Base-by-base conservation (phyloP, 768 basidiomycete genomes). In the Trametopsis cervina region DNA sequence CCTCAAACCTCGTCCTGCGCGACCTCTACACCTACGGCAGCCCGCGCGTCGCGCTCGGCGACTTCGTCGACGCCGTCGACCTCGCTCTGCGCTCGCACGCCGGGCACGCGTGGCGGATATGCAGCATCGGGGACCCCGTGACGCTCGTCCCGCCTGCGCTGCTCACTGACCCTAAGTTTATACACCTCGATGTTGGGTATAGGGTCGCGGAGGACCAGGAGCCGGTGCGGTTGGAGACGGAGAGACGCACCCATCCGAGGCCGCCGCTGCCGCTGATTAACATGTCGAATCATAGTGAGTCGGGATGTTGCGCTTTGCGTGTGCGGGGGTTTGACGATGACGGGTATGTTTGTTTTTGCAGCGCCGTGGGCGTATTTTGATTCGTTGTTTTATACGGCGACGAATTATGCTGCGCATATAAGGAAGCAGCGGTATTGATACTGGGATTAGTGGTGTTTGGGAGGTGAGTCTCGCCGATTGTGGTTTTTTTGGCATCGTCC, bases 231-330 rank as follows among this genome's bases (percentile, higher is more conserved):
- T 27, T 52, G 15, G 12, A 13, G 7, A 48, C 41, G 18, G 51
- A 52, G 38, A 29, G 46, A 12, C 44, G 43, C 25, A 44, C 23
- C 7, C 51, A 52, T 44, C 51, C 51, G 11, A 36, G 51, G 26
- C 51, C 51, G 5, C 51, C 51, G 22, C 11, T 52, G 2, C 51
- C 42, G 1, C 38, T 52, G 10, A 37, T 39, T 24, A 48, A 52
- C 25, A 52, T 52, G 51, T 48, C 51, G 1, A 43, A 48, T 40
- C 51, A 52, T 29, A 52, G 51, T 52, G 24, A 15, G 51, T 43
- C 9, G 15, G 24, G 4, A 1, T 18, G 15, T 41, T 21, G 2
- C 26, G 33, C 25, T n/a, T 5, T 12, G 4, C 7, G 36, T 15
- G 25, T 21, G 35, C 22, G 35, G 12, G 22, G n/a, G 10, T 26